A percentile compares a stretch with the other conserved stretches of the same genome.
These are phyloP conservation scores for Hemisphaericaspora subhashii DNA, from an alignment of 1,139 yeast genomes.

Conservation along the genomic window DNA sequence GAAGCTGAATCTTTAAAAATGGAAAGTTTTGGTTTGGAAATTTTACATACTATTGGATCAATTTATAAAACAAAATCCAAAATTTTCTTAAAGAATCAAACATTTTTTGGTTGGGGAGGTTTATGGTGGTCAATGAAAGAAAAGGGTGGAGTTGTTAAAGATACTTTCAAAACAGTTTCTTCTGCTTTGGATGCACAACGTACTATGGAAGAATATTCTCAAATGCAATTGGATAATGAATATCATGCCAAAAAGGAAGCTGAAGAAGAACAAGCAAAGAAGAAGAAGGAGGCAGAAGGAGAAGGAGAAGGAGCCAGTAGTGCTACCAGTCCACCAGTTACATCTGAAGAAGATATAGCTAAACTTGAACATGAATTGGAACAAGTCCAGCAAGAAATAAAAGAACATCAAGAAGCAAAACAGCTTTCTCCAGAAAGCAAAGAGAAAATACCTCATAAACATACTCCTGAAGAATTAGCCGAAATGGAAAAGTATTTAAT, in stretches of 20 bases:
- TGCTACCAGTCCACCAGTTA: constrained; percentile 9
- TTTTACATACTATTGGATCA: constrained; percentile 81
- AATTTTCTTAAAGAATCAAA: constrained; percentile 60
- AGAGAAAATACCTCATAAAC: constrained; percentile 43
- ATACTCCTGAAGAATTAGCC: constrained; percentile 78
- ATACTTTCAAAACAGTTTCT: constrained; percentile 81
- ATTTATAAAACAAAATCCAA: constrained; percentile 71
- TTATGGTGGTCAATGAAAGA: constrained; percentile 83
- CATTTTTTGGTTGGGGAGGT: constrained; percentile 80
- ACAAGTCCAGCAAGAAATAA: constrained; percentile 17
- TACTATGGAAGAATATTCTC: constrained; percentile 80
- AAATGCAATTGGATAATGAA: constrained; percentile 62
- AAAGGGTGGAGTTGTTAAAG: constrained; percentile 81
- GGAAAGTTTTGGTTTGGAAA: constrained; percentile 93
- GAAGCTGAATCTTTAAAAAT: constrained; percentile 88
- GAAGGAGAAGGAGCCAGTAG: no score
- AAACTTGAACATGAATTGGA: constrained; percentile 24
- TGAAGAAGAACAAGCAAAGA: constrained; percentile 25
- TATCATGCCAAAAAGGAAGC: constrained; percentile 45
- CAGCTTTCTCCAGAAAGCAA: constrained; percentile 10
- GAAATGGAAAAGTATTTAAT: constrained; percentile 82
- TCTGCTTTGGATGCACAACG: constrained; percentile 88
- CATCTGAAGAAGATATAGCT: constrained; percentile 14
- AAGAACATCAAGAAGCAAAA: constrained; percentile 13
- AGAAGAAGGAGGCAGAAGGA: constrained; percentile 16